These are phyloP conservation scores for Metschnikowia vanudenii DNA, from an alignment of 805 yeast genomes.

Conservation along the genomic window DNA sequence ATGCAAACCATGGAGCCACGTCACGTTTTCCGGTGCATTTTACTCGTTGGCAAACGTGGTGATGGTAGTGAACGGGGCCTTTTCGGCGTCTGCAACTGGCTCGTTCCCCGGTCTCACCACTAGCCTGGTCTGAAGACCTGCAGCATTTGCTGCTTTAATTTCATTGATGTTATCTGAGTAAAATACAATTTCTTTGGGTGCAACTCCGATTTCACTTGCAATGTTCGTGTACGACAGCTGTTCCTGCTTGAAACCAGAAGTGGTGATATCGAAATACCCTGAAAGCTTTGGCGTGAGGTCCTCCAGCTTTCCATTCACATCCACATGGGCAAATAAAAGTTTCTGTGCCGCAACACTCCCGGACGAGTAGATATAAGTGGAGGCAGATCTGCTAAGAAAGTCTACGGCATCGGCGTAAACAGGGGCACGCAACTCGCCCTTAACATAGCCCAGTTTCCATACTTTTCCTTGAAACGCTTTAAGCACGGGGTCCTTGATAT, in stretches of 20 bases:
- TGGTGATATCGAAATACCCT: constrained; percentile 83
- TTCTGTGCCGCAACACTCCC: constrained; percentile 89
- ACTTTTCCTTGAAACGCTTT: constrained; percentile 80
- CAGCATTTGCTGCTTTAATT: constrained; percentile 67
- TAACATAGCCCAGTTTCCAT: constrained; percentile 77
- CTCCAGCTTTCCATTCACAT: constrained; percentile 28
- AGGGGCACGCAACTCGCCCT: constrained; percentile 78
- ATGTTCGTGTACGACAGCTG: constrained; percentile 59
- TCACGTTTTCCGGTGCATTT: not conserved
- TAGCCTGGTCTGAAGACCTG: constrained; percentile 58
- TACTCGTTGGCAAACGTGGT: constrained; percentile 7
- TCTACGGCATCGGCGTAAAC: constrained; percentile 69
- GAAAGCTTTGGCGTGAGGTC: constrained; percentile 54
- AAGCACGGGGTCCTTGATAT: constrained; percentile 73
- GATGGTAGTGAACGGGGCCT: constrained; percentile 7
- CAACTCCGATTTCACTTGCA: constrained; percentile 36
- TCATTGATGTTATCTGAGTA: constrained; percentile 80
- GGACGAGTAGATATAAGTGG: constrained; percentile 77
- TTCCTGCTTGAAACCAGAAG: constrained; percentile 72
- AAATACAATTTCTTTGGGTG: constrained; percentile 49
- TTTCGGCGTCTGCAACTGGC: constrained; percentile 41
- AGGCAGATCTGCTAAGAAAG: constrained; percentile 40
- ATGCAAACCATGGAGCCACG: not conserved
- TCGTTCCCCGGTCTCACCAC: constrained; percentile 79
- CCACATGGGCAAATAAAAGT: constrained; percentile 66